phyloP scores from a whole-genome alignment of 2,329 filamentous ascomycete genomes.

The Botrytis pseudocinerea region DNA sequence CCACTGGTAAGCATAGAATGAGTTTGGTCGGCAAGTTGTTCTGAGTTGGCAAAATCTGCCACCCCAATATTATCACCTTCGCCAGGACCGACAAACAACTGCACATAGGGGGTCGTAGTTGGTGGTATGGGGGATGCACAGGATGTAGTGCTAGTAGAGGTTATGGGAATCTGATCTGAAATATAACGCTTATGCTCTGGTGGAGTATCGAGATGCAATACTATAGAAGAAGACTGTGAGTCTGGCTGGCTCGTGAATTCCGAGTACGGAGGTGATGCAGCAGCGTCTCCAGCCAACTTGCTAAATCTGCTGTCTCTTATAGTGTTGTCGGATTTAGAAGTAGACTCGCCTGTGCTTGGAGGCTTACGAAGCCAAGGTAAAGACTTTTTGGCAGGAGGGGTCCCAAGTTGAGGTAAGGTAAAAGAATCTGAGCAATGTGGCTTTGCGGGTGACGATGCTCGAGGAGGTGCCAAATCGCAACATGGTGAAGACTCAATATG shows the following conservation, averaged over 20 bases:
- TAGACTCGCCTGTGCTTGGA: constrained; percentile 23
- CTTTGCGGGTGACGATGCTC: background rate
- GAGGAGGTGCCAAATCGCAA: constrained; percentile 9
- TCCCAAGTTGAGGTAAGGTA: background rate
- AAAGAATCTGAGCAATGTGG: background rate
- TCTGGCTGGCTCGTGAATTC: constrained; percentile 17
- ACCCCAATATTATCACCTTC: constrained; percentile 2
- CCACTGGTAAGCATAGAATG: background rate
- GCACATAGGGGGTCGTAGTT: background rate
- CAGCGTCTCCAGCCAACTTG: constrained; percentile 18
- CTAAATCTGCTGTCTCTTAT: background rate
- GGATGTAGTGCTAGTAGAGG: background rate
- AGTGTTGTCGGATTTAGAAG: background rate
- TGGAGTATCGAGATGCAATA: constrained; percentile 24
- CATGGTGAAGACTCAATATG: background rate
- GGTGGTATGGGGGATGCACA: background rate
- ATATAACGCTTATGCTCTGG: constrained; percentile 1
- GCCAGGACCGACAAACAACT: constrained; percentile 1
- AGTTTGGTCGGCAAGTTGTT: background rate
- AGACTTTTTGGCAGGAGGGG: constrained; percentile 28
- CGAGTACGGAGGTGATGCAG: constrained; percentile 20
- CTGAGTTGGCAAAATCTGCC: constrained; percentile 5
- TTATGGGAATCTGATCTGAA: background rate
- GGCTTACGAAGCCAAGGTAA: constrained; percentile 37
- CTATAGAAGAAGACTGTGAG: constrained; percentile 23